These are phyloP conservation scores for Cladosporium cucumerinum DNA, from an alignment of 2,329 filamentous ascomycete species.

Conservation along the genomic window DNA sequence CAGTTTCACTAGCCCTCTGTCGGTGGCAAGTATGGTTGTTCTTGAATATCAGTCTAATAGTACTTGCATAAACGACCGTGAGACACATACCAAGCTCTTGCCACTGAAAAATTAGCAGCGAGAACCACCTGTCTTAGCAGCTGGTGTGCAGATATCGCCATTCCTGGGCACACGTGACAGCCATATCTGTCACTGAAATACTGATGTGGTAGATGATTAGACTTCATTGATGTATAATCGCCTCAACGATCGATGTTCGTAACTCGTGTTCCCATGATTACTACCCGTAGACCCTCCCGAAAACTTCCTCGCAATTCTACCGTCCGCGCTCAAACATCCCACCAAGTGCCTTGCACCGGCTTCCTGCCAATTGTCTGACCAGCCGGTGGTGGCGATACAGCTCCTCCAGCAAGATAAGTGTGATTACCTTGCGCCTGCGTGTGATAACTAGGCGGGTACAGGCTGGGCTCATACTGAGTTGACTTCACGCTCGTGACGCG, in stretches of 20 bases:
- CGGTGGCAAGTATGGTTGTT: not conserved
- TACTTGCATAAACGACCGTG: not conserved
- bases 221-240: not conserved
- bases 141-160: not conserved
- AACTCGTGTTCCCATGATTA: conserved; percentile 5
- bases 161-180: not conserved
- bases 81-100: too few species aligned
- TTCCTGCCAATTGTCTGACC: conserved; percentile 24
- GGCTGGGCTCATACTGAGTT: conserved; percentile 22
- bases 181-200: not conserved
- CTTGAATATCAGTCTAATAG: not conserved
- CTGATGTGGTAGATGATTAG: not conserved
- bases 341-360: conserved; percentile 35
- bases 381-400: conserved; percentile 13
- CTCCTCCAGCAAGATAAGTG: conserved; percentile 19
- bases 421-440: conserved; percentile 20
- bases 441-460: conserved; percentile 25
- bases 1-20: not conserved
- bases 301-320: not conserved
- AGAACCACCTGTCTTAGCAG: not conserved
- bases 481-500: conserved; percentile 18
- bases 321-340: conserved; percentile 25
- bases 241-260: conserved; percentile 7
- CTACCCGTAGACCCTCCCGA: not conserved
- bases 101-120: too few species aligned